These are phyloP conservation scores for Eremochloa ophiuroides DNA, from an alignment of 176 grass and related monocot species.

Conservation along the genomic window DNA sequence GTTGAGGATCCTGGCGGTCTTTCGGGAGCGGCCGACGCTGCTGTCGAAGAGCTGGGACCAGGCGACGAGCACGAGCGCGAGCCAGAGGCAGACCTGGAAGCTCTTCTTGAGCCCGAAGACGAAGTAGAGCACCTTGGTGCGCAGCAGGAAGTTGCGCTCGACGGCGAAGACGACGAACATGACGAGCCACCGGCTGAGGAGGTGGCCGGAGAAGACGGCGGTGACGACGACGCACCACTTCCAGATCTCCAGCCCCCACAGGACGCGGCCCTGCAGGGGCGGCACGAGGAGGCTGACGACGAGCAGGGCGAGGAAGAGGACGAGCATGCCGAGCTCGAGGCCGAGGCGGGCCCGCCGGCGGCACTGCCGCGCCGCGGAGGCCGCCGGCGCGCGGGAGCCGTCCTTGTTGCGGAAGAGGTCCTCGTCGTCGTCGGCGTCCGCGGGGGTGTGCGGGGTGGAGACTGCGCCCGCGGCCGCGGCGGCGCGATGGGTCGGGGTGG, in stretches of 20 bases:
- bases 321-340: conserved; percentile 49
- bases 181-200: conserved; percentile 70
- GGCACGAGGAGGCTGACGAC: conserved; percentile 57
- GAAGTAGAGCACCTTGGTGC: conserved; percentile 95
- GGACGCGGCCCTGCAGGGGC: conserved; percentile 23
- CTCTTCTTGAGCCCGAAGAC: conserved; percentile 81
- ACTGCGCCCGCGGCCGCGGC: no score
- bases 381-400: neutral
- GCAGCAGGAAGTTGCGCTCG: conserved; percentile 91
- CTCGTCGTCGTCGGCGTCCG: conserved; percentile 63
- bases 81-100: conserved; percentile 75
- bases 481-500: conserved; percentile 30
- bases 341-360: conserved; percentile 40
- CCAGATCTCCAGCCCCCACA: conserved; percentile 86
- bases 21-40: conserved; percentile 20
- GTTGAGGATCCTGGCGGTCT: conserved; percentile 56
- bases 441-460: conserved; percentile 55
- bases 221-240: conserved; percentile 91
- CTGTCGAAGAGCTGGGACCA: conserved; percentile 77
- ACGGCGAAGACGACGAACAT: conserved; percentile 63
- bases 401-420: conserved; percentile 59
- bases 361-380: conserved; percentile 7
- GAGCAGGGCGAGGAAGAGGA: conserved; percentile 65
- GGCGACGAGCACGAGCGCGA: conserved; percentile 56
- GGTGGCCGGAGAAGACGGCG: conserved; percentile 68